Conservation (phyloP, 2,329 filamentous ascomycete genomes). For the Phoma sp. region DNA sequence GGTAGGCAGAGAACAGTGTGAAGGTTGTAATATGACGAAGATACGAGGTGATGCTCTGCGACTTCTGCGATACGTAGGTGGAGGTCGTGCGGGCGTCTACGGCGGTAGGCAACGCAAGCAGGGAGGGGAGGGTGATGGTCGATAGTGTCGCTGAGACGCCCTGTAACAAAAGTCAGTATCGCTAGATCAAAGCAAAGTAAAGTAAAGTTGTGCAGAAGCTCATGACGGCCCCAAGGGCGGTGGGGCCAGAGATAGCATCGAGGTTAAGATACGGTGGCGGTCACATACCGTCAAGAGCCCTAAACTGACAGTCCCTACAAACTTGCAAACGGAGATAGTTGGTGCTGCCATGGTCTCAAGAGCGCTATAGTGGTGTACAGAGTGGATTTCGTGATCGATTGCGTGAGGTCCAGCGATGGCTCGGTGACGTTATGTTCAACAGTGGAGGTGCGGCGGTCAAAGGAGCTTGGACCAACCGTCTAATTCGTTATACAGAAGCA, state of each 20-base stretch:
- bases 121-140: slow-evolving; percentile 76
- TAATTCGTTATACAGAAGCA: background rate
- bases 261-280: slow-evolving; percentile 20
- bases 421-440: slow-evolving; percentile 29
- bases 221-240: background rate
- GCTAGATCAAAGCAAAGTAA: no score
- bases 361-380: background rate
- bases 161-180: slow-evolving; percentile 54
- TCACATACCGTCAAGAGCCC: slow-evolving; percentile 82
- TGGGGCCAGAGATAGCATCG: background rate
- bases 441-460: slow-evolving; percentile 14
- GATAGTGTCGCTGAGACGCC: slow-evolving; percentile 88
- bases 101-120: slow-evolving; percentile 81
- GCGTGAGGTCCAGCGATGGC: background rate
- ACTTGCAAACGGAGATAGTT: slow-evolving; percentile 82
- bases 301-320: slow-evolving; percentile 88
- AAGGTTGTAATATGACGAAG: slow-evolving; percentile 71
- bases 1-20: slow-evolving; percentile 78
- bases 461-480: slow-evolving; percentile 3
- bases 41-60: slow-evolving; percentile 63
- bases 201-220: background rate
- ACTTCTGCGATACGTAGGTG: slow-evolving; percentile 66
- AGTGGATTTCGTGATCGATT: slow-evolving; percentile 3
- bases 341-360: slow-evolving; percentile 63
- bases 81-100: slow-evolving; percentile 67